Evolutionary conservation across 805 yeast species (phyloP).

Genomic region (Kodamaea jinghongensis): DNA sequence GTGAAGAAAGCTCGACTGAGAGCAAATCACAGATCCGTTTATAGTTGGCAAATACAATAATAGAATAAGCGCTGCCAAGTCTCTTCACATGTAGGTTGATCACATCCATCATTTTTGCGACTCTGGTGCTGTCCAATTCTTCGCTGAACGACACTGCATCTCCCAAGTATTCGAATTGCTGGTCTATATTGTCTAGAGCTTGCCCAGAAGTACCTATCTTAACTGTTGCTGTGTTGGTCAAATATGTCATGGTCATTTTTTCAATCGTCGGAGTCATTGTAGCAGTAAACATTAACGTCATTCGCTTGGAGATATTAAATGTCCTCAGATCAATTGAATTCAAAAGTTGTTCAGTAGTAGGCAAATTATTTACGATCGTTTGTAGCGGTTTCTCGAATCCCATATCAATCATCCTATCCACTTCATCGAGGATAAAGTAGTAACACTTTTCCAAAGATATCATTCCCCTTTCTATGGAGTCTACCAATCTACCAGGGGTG

Average conservation of each 20-base stretch:
- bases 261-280: slow-evolving; percentile 81
- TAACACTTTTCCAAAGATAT: slow-evolving; percentile 58
- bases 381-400: slow-evolving; percentile 85
- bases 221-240: slow-evolving; percentile 59
- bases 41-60: slow-evolving; percentile 80
- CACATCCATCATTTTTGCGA: slow-evolving; percentile 41
- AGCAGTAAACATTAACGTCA: slow-evolving; percentile 91
- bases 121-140: slow-evolving; percentile 33
- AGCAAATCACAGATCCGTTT: slow-evolving; percentile 71
- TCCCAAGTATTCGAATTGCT: slow-evolving; percentile 49
- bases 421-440: slow-evolving; percentile 84
- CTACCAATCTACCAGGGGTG: slow-evolving; percentile 90
- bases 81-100: slow-evolving; percentile 42
- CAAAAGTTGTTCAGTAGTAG: slow-evolving; percentile 30
- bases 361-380: slow-evolving; percentile 55
- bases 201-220: slow-evolving; percentile 67
- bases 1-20: slow-evolving; percentile 44
- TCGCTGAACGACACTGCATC: slow-evolving; percentile 27
- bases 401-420: slow-evolving; percentile 93
- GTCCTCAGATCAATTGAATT: slow-evolving; percentile 36
- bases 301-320: slow-evolving; percentile 38
- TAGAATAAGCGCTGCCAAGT: slow-evolving; percentile 23
- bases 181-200: slow-evolving; percentile 67
- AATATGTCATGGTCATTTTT: slow-evolving; percentile 58
- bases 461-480: slow-evolving; percentile 68